Conservation (phyloP, 371 early-diverging fungal species). For the Mortierella sp. region DNA sequence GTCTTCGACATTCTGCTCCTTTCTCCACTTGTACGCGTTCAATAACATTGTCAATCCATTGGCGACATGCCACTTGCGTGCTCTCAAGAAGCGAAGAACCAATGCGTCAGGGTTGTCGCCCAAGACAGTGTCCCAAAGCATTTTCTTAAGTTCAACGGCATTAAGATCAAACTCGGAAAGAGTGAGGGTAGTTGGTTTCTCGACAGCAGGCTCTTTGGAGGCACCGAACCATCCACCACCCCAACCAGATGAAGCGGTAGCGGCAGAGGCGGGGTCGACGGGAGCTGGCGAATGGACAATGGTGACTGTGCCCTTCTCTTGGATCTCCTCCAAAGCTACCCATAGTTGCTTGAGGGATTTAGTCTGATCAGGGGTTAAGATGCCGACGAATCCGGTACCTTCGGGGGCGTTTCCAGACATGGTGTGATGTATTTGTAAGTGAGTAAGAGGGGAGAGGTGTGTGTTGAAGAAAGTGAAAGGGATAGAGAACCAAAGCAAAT, state of each 20-base stretch:
- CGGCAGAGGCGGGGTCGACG: slow-evolving; percentile 1
- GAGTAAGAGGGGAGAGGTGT: background rate
- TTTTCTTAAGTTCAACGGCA: slow-evolving; percentile 25
- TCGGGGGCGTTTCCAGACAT: slow-evolving; percentile 35
- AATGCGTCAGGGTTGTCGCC: slow-evolving; percentile 65
- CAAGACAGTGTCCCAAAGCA: slow-evolving; percentile 42
- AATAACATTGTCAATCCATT: slow-evolving; percentile 75
- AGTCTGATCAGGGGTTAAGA: slow-evolving; percentile 64
- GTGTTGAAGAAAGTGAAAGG: background rate
- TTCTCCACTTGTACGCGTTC: slow-evolving; percentile 75
- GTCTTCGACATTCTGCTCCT: slow-evolving; percentile 65
- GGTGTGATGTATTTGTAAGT: background rate
- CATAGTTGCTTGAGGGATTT: slow-evolving; percentile 68
- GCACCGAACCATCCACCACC: slow-evolving; percentile 26
- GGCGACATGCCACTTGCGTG: slow-evolving; percentile 82
- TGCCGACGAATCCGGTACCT: slow-evolving; percentile 61
- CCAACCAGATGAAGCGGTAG: background rate
- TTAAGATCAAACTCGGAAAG: slow-evolving; percentile 47
- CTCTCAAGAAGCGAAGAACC: slow-evolving; percentile 78
- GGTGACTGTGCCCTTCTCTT: slow-evolving; percentile 52
- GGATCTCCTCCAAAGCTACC: slow-evolving; percentile 63
- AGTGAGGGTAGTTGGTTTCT: slow-evolving; percentile 58
- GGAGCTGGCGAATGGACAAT: slow-evolving; percentile 8
- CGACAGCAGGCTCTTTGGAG: slow-evolving; percentile 36
- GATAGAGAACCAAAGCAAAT: background rate